Conservation (phyloP, 495 filamentous ascomycete species). For the Xylaria castorea region DNA sequence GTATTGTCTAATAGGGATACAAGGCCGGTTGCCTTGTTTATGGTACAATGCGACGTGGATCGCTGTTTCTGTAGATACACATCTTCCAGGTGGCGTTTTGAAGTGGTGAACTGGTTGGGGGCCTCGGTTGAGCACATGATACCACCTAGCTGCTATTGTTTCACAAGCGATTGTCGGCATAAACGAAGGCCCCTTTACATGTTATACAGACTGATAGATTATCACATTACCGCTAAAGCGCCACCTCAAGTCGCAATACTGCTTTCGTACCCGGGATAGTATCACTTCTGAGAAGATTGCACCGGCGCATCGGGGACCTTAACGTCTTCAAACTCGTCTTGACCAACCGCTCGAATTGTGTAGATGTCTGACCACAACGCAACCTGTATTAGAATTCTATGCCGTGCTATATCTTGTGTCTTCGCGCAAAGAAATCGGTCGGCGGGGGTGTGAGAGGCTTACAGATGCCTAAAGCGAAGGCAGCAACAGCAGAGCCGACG, state of each 20-base stretch:
- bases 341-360: conserved; percentile 86
- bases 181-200: not conserved
- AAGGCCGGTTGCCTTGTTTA: conserved; percentile 22
- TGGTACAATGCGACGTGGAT: conserved; percentile 22
- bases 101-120: conserved; percentile 6
- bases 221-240: not conserved
- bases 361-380: conserved; percentile 70
- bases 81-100: conserved; percentile 35
- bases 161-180: conserved; percentile 1
- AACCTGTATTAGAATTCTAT: conserved; percentile 21
- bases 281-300: conserved; percentile 47
- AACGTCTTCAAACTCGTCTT: conserved; percentile 98
- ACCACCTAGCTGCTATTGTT: conserved; percentile 32
- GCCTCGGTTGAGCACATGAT: conserved; percentile 34
- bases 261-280: conserved; percentile 26
- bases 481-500: conserved; percentile 72
- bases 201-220: conserved; percentile 7
- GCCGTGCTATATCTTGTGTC: not conserved
- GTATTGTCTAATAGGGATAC: conserved; percentile 21
- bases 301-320: conserved; percentile 75
- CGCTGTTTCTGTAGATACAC: conserved; percentile 31
- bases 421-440: conserved; percentile 6
- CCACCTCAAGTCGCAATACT: not conserved
- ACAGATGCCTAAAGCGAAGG: conserved; percentile 83
- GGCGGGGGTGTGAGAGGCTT: conserved; percentile 40